Evolutionary conservation across 768 basidiomycete genomes (phyloP).

Genomic region (Serendipita sp.): DNA sequence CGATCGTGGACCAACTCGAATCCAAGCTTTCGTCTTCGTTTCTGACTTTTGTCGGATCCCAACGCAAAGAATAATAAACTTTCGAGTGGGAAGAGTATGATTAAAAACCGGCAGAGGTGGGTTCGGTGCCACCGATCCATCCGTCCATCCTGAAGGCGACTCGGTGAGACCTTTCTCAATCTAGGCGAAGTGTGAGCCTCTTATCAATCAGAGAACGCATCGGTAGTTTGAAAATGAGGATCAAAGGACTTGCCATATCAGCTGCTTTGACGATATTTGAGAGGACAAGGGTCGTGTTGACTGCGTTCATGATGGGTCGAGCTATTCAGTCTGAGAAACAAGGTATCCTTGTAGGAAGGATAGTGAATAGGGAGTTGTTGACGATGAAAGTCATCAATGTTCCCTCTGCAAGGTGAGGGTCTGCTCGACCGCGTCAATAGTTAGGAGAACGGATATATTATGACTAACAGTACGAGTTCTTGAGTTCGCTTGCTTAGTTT

Average conservation of each 20-base stretch:
- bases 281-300: slow-evolving; percentile 13
- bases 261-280: slow-evolving; percentile 11
- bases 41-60: slow-evolving; percentile 15
- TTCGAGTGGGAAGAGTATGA: slow-evolving; percentile 28
- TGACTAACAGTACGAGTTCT: slow-evolving; percentile 9
- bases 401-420: slow-evolving; percentile 15
- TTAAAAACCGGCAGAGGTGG: slow-evolving; percentile 28
- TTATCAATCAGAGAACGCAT: slow-evolving; percentile 18
- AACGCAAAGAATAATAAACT: slow-evolving; percentile 7
- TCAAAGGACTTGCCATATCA: background rate
- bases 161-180: slow-evolving; percentile 21
- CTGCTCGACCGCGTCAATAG: slow-evolving; percentile 1
- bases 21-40: slow-evolving; percentile 22
- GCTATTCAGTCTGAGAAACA: slow-evolving; percentile 10
- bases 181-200: slow-evolving; percentile 7
- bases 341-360: slow-evolving; percentile 7
- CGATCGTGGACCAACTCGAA: slow-evolving; percentile 23
- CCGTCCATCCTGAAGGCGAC: slow-evolving; percentile 18
- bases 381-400: slow-evolving; percentile 11
- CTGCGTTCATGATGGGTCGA: slow-evolving; percentile 10
- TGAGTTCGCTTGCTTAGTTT: slow-evolving; percentile 5
- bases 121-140: slow-evolving; percentile 21
- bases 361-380: slow-evolving; percentile 9
- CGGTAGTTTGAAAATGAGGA: background rate
- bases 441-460: background rate